Evolutionary conservation across 495 filamentous ascomycete species (phyloP).

Genomic region (Cryomyces antarcticus): DNA sequence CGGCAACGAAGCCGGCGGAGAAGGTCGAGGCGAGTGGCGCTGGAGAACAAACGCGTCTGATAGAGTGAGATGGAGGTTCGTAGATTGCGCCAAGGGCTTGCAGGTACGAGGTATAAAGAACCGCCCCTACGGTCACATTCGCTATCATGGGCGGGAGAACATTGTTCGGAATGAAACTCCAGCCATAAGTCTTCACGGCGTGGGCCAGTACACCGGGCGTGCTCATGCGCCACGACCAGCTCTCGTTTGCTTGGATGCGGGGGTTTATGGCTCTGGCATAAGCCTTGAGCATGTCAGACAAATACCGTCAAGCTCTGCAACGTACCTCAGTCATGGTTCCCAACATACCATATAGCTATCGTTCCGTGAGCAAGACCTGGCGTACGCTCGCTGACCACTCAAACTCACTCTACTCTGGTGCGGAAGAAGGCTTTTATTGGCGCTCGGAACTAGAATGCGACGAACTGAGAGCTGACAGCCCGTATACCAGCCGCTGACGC

Average conservation of each 20-base stretch:
- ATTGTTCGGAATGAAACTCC: conserved; percentile 75
- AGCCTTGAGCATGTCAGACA: conserved; percentile 21
- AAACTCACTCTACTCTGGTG: conserved; percentile 61
- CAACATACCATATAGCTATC: conserved; percentile 36
- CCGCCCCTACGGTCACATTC: conserved; percentile 61
- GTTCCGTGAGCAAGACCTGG: background rate
- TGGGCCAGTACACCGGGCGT: conserved; percentile 63
- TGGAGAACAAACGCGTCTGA: conserved; percentile 57
- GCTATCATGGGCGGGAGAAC: conserved; percentile 70
- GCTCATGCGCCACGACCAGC: conserved; percentile 51
- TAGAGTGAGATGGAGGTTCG: conserved; percentile 44
- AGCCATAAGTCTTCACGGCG: conserved; percentile 60
- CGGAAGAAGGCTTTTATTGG: conserved; percentile 82
- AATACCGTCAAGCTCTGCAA: background rate
- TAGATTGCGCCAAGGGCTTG: conserved; percentile 56
- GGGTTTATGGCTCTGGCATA: conserved; percentile 52
- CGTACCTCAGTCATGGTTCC: conserved; percentile 4
- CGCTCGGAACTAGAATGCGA: conserved; percentile 78
- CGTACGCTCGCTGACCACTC: too few relatives aligned
- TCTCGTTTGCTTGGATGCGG: conserved; percentile 27
- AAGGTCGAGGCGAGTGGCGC: conserved; percentile 46
- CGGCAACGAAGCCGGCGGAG: conserved; percentile 55
- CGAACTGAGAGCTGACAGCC: conserved; percentile 53
- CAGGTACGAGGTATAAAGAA: conserved; percentile 76
- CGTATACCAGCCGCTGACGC: conserved; percentile 60